These are phyloP conservation scores for Trichoderma gracile DNA, from an alignment of 2,329 filamentous ascomycete species.

Conservation along the genomic window DNA sequence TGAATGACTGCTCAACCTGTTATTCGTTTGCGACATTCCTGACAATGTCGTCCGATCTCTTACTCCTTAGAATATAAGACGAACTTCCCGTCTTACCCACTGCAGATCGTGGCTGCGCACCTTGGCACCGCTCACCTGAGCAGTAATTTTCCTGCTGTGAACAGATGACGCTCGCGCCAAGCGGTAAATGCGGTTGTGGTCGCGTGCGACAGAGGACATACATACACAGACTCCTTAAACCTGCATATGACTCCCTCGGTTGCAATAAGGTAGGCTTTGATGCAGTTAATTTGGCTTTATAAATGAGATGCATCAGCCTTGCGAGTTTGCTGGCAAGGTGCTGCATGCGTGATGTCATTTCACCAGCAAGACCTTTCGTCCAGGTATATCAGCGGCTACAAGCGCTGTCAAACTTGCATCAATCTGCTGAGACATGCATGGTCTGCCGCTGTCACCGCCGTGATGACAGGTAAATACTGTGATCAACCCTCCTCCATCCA, in stretches of 20 bases:
- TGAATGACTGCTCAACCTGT: background rate
- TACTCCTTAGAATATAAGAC: background rate
- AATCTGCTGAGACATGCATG: background rate
- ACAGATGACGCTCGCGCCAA: constrained; percentile 20
- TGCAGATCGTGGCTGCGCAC: constrained; percentile 13
- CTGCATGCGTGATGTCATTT: constrained; percentile 13
- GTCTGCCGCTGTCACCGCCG: background rate
- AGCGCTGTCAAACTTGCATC: background rate
- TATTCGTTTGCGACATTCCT: background rate
- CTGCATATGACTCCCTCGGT: background rate
- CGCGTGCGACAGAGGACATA: constrained; percentile 8
- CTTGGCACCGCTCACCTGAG: constrained; percentile 17
- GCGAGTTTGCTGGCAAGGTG: background rate
- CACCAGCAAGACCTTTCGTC: background rate
- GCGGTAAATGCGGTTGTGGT: background rate
- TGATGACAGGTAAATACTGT: background rate
- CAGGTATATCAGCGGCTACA: background rate
- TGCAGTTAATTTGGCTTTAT: background rate
- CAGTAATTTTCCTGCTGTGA: background rate
- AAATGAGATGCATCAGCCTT: background rate
- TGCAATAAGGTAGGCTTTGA: background rate
- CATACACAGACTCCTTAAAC: background rate
- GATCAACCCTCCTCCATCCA: too few species aligned
- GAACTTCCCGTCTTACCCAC: background rate
- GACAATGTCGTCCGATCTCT: constrained; percentile 1